Conservation (phyloP, 441 rosid species). For the Brassica balearica region DNA sequence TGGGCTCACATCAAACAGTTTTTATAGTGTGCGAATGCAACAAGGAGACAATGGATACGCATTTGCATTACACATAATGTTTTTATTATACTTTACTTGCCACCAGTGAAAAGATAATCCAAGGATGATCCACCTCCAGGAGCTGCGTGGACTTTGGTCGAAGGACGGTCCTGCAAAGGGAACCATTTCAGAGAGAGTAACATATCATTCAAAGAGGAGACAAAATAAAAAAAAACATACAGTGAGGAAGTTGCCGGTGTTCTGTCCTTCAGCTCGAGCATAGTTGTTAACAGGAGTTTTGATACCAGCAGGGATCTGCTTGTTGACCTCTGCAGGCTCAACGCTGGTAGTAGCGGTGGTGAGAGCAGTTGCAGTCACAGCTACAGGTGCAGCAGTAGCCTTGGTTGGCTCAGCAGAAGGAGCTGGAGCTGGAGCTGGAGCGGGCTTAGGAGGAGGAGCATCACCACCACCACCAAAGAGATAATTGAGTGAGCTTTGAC, state of each 20-base stretch:
- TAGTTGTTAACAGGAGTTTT: slow-evolving; percentile 80
- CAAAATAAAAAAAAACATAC: slow-evolving; percentile 48
- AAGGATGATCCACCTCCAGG: slow-evolving; percentile 96
- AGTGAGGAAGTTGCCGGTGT: slow-evolving; percentile 91
- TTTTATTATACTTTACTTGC: slow-evolving; percentile 33
- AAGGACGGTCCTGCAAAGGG: slow-evolving; percentile 65
- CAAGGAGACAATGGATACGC: slow-evolving; percentile 20
- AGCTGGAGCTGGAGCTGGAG: slow-evolving; percentile 50
- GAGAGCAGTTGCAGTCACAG: slow-evolving; percentile 43
- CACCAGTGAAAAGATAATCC: slow-evolving; percentile 84
- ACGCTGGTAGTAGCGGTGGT: slow-evolving; percentile 46
- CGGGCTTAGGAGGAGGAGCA: slow-evolving; percentile 52
- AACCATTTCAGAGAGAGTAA: neutral
- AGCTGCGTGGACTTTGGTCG: slow-evolving; percentile 93
- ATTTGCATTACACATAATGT: slow-evolving; percentile 18
- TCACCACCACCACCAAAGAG: slow-evolving; percentile 77
- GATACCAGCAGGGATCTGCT: slow-evolving; percentile 79
- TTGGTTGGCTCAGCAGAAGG: slow-evolving; percentile 43
- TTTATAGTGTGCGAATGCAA: slow-evolving; percentile 11
- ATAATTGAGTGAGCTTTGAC: slow-evolving; percentile 80
- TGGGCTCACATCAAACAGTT: slow-evolving; percentile 42
- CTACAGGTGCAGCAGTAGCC: slow-evolving; percentile 47
- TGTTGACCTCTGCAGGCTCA: slow-evolving; percentile 59
- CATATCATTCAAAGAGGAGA: neutral
- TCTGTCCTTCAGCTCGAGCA: slow-evolving; percentile 87